Conservation (phyloP, 2,329 filamentous ascomycete genomes). For the Monosporascus sp. region DNA sequence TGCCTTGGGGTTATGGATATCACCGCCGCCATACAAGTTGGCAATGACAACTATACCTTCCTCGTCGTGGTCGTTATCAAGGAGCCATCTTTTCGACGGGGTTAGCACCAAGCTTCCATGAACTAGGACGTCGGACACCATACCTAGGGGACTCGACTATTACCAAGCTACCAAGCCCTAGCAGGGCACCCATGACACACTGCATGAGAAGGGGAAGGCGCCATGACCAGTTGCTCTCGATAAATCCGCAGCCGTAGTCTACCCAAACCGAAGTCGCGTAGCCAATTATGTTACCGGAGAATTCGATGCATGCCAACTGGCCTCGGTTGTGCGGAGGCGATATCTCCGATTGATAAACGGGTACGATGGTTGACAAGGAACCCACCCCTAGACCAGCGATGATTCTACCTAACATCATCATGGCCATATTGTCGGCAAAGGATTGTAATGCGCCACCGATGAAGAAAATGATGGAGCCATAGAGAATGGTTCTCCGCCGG, state of each 20-base stretch:
- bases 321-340: constrained; percentile 95
- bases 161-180: constrained; percentile 80
- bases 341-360: constrained; percentile 91
- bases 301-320: constrained; percentile 95
- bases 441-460: constrained; percentile 81
- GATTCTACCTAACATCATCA: constrained; percentile 84
- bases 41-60: constrained; percentile 98
- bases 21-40: constrained; percentile 91
- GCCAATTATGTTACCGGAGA: constrained; percentile 92
- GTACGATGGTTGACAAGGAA: constrained; percentile 85
- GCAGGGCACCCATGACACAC: constrained; percentile 84
- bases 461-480: constrained; percentile 85
- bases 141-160: constrained; percentile 96
- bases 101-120: constrained; percentile 21
- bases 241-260: constrained; percentile 93
- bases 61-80: constrained; percentile 97
- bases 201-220: constrained; percentile 86
- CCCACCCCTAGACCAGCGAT: constrained; percentile 83
- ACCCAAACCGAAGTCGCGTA: constrained; percentile 98
- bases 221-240: constrained; percentile 82
- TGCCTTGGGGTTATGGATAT: constrained; percentile 89
- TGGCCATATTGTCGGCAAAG: constrained; percentile 73
- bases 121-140: constrained; percentile 13
- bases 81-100: constrained; percentile 67
- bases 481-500: constrained; percentile 83